Evolutionary conservation across 495 filamentous ascomycete genomes (phyloP).

Genomic region (Friedmanniomyces simplex): DNA sequence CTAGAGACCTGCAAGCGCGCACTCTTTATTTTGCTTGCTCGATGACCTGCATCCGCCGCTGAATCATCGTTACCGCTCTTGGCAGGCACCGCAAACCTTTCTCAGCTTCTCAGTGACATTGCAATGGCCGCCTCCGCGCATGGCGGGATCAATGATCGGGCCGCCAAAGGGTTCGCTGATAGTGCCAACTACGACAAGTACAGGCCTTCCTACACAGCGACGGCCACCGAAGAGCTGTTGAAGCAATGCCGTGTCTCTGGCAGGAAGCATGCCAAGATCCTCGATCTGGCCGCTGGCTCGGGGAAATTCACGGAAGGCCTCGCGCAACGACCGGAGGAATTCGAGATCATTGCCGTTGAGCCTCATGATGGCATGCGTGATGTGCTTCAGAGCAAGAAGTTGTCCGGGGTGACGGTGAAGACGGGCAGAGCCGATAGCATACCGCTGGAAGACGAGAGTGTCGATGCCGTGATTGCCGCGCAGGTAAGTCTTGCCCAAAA

Average conservation of each 20-base stretch:
- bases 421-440: constrained; percentile 47
- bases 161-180: constrained; percentile 42
- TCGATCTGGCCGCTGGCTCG: constrained; percentile 56
- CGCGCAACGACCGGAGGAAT: constrained; percentile 40
- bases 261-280: constrained; percentile 35
- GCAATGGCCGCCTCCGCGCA: neutral
- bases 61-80: no score
- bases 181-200: constrained; percentile 49
- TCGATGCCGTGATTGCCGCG: constrained; percentile 52
- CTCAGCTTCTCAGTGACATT: neutral
- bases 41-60: no score
- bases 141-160: constrained; percentile 11
- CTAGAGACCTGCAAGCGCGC: no score
- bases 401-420: constrained; percentile 39
- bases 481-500: constrained; percentile 40
- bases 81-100: no score
- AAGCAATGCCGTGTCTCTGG: constrained; percentile 36
- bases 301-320: constrained; percentile 57
- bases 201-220: constrained; percentile 49
- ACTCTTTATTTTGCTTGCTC: no score
- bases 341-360: constrained; percentile 50
- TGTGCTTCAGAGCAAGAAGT: constrained; percentile 42
- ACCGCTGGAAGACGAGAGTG: constrained; percentile 44
- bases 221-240: constrained; percentile 46
- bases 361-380: constrained; percentile 51